Evolutionary conservation across 2,329 filamentous ascomycete genomes (phyloP).

Genomic region (Dothideomycetes sp.): DNA sequence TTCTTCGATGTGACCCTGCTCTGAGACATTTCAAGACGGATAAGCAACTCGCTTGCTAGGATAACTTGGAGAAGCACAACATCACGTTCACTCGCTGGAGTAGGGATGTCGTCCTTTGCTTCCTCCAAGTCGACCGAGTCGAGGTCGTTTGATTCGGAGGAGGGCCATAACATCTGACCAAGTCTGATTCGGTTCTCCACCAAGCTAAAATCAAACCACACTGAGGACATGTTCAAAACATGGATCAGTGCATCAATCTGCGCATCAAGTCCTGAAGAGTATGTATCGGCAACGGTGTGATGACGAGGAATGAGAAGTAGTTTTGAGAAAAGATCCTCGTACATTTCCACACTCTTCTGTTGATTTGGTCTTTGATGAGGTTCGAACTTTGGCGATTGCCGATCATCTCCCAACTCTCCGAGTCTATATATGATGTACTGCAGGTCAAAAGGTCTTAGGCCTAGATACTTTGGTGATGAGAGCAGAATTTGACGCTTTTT

Average conservation of each 20-base stretch:
- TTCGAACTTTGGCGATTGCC: constrained; percentile 1
- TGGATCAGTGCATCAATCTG: constrained; percentile 38
- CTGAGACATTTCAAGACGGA: constrained; percentile 37
- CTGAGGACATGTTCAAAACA: constrained; percentile 33
- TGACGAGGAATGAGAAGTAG: constrained; percentile 18
- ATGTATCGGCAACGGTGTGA: constrained; percentile 3
- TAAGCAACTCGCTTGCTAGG: constrained; percentile 45
- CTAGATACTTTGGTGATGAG: constrained; percentile 19
- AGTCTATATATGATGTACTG: constrained; percentile 20
- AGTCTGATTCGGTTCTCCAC: constrained; percentile 38
- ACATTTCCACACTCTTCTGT: constrained; percentile 20
- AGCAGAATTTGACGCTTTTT: constrained; percentile 18
- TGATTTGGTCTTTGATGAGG: constrained; percentile 10
- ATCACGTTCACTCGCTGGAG: constrained; percentile 42
- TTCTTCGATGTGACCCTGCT: constrained; percentile 32
- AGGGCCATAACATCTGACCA: constrained; percentile 38
- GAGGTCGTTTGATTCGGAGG: constrained; percentile 21
- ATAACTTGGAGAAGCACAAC: constrained; percentile 47
- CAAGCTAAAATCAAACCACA: constrained; percentile 41
- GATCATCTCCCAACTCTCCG: constrained; percentile 17
- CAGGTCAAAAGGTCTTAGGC: constrained; percentile 18
- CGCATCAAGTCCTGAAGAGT: constrained; percentile 26
- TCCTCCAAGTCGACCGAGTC: constrained; percentile 22
- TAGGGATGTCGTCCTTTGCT: constrained; percentile 21
- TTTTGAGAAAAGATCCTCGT: constrained; percentile 21